Base-by-base conservation (phyloP, 495 filamentous ascomycete genomes). In the Penicillium goetzii region DNA sequence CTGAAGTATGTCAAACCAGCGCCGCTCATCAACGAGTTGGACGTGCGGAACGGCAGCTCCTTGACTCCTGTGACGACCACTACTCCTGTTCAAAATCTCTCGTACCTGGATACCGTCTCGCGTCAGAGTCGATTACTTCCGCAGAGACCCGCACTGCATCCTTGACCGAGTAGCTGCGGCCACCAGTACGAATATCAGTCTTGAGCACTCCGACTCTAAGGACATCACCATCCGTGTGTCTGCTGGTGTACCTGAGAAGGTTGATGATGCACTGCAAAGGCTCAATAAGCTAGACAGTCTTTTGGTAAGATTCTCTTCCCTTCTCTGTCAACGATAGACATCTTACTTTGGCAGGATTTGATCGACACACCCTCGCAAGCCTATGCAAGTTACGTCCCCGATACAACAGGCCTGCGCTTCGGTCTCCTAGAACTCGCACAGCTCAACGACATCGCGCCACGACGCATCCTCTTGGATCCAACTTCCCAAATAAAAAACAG, bases 401-500 rank as follows among this genome's bases (percentile, higher is more conserved):
- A 33, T 33, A 53, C 50, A 11, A 19, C 2, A 7, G 50, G 50
- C 15, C n/a, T 53, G 19, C 50, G 50, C 28, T 53, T 53, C 50
- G 17, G 25, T 28, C 15, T 53, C 15, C 15, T 32, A 1, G 50
- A 53, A 33, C 26, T 30, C 25, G 28, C 15, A 0, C 26, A 53
- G 14, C 30, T 53, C 15, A 33, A 53, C 28, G n/a, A 53, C 2
- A 21, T 28, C 26, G 25, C 50, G 2, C 50, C n/a, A 7, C 50
- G n/a, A 53, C 50, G 50, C 12, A 6, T 53, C 23, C 50, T 53
- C 50, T n/a, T 53, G 25, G 50, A 53, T 53, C 26, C 50, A n/a
- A 14, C 11, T 19, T 30, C 26, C 6, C 19, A 28, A 5, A 33
- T 53, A 4, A 53, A 32, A 9, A 21, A 33, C 25, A 28, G 15